Base-by-base conservation (phyloP, 2,329 filamentous ascomycete genomes). In the Pyrenophora graminea region DNA sequence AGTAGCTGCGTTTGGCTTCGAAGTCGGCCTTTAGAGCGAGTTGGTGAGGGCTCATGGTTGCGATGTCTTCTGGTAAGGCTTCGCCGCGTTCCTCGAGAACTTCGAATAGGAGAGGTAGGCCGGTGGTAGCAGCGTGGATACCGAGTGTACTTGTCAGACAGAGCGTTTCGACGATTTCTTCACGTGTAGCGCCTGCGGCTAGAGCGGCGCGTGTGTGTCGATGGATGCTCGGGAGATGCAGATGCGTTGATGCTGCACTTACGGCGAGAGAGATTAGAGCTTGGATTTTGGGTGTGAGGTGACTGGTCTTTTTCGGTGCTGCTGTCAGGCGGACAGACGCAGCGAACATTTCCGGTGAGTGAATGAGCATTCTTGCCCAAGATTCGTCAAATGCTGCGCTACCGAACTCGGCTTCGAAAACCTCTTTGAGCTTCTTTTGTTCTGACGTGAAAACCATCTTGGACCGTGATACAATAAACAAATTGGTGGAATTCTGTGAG, bases 111-210 rank as follows among this genome's bases (percentile, higher is more conserved):
- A 80, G 57, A 0, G 77, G 77, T 0, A 79, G 74, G 0, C 77
- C 78, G 13, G 79, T 74, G 38, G 76, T 79, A 50, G 74, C 76
- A 1, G 77, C 75, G 50, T 80, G 77, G 9, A 80, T 79, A 0
- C 78, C 77, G 6, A 80, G 58, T 1, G 76, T 77, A 44, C 66
- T 70, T 1, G 74, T 74, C 15, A 80, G 53, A 50, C 76, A 76
- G 3, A 80, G 69, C 1, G 75, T 72, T 57, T 80, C 78, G 30
- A 80, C 63, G n/a, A 80, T 70, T 57, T 80, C 77, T 3, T 65
- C 62, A 9, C 64, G 60, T 0, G 67, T 72, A 1, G 78, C 78
- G 3, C 78, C 78, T 15, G 69, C 66, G 1, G 61, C 53, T 4
- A 77, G 52, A 0, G 78, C 78, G 0, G 68, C 66, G n/a, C 65